A percentile compares a stretch with the other conserved stretches of the same genome.
phyloP scores from a whole-genome alignment of 805 yeast genomes.

The Wickerhamiella slavikovae region DNA sequence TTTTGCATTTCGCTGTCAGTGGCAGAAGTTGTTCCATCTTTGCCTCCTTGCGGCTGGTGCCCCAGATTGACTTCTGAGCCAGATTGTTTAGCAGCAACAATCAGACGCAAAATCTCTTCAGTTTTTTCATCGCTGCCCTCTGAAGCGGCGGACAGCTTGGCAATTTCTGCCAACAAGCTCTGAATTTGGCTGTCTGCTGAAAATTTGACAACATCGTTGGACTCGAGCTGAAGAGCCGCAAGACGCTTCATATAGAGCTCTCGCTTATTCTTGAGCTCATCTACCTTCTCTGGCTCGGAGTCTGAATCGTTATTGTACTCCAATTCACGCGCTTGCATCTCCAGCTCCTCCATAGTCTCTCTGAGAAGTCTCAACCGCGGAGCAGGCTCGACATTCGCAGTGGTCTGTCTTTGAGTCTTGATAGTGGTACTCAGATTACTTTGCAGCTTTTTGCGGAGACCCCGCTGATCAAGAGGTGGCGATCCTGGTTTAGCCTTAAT shows the following conservation, averaged over 20 bases:
- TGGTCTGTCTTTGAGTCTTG: constrained; percentile 13
- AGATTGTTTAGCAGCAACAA: too few relatives aligned
- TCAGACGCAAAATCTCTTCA: too few relatives aligned
- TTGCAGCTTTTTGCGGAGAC: constrained; percentile 14
- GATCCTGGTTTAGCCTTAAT: too few relatives aligned
- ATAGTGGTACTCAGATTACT: constrained; percentile 21
- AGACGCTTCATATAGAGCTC: constrained; percentile 43
- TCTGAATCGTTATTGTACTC: constrained; percentile 72
- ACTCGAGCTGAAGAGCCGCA: constrained; percentile 43
- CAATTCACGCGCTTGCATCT: constrained; percentile 63
- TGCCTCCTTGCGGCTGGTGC: too few relatives aligned
- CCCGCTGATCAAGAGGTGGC: constrained; percentile 1
- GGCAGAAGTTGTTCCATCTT: too few relatives aligned
- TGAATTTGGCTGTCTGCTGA: constrained; percentile 5
- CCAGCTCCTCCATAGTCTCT: constrained; percentile 69
- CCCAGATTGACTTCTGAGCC: too few relatives aligned
- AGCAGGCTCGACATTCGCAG: constrained; percentile 44
- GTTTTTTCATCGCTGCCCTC: not conserved
- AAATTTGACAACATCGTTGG: constrained; percentile 38
- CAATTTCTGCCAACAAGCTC: constrained; percentile 5
- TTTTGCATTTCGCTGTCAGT: too few relatives aligned
- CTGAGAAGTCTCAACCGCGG: constrained; percentile 53
- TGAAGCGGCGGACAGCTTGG: not conserved
- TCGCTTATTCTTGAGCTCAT: constrained; percentile 5
- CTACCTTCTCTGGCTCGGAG: constrained; percentile 36